Percentiles rank a stretch among this genome's conserved stretches.
These are phyloP conservation scores for Besnoitia besnoiti DNA, from an alignment of 169 alveolate species.

Conservation along the genomic window DNA sequence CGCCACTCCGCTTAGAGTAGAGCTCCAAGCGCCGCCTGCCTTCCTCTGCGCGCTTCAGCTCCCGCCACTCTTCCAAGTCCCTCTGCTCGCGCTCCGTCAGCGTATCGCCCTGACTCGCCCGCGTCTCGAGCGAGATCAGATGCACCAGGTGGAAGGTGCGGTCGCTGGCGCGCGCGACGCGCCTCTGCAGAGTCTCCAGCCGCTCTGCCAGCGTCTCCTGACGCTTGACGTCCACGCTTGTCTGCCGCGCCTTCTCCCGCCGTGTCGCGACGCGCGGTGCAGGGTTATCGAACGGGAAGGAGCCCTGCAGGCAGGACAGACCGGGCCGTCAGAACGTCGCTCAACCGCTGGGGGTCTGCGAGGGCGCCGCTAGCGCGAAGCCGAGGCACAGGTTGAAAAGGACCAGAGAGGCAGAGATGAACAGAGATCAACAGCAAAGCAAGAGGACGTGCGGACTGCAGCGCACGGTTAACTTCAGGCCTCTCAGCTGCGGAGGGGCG, in stretches of 20 bases:
- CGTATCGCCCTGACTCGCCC: not conserved
- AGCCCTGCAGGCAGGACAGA: constrained; percentile 54
- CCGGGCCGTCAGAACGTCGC: too few species aligned
- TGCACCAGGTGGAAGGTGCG: not conserved
- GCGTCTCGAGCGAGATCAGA: not conserved
- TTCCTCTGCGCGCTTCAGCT: not conserved
- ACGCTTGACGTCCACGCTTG: not conserved
- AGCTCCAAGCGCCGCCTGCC: too few species aligned
- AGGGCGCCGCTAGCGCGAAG: too few species aligned
- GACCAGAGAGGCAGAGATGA: too few species aligned
- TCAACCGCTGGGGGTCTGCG: too few species aligned
- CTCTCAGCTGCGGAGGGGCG: too few species aligned
- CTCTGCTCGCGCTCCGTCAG: not conserved
- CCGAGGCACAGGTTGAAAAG: too few species aligned
- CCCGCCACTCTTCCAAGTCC: not conserved
- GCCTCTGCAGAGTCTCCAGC: not conserved
- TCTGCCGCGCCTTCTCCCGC: not conserved
- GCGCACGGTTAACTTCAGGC: too few species aligned
- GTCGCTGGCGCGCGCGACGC: not conserved
- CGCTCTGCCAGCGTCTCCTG: not conserved
- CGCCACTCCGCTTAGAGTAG: too few species aligned
- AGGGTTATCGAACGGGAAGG: constrained; percentile 52
- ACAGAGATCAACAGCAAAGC: too few species aligned
- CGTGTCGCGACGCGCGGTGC: not conserved
- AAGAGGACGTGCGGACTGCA: too few species aligned